Evolutionary conservation across 1,284 basidiomycete species (phyloP), one percentile per base, ranked within the genome.

Genomic region (Apiotrichum brassicae): DNA sequence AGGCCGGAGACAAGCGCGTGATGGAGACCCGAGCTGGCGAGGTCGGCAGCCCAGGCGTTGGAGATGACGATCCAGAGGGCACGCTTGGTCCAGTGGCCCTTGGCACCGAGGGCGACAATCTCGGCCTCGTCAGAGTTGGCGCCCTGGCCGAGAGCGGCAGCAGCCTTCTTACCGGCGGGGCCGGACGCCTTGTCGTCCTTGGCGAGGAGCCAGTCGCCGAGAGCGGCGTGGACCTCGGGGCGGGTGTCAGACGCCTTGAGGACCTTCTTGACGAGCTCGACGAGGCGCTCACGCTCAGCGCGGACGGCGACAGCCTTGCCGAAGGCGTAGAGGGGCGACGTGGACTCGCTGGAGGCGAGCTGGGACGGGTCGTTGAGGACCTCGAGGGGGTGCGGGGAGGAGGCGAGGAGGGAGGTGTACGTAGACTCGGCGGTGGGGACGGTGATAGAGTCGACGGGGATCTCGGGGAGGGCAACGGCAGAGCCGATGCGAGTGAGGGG

Each of bases 1-100:
- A 91, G 80, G 16, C 85, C 83, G 6, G 90, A 94, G 20, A 92
- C 83, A 50, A 97, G 87, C 59, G 86, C 85, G 64, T 97, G 94
- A 73, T 98, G 94, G 39, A 97, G 78, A 57, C 93, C 94, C 3
- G 91, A 93, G n/a, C 91, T 84, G 38, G 93, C 94, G 42, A 97
- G 82, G 72, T 97, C 94, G 68, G 94, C 91, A 0, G 93, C 87
- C 94, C 94, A 98, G 0, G 90, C 86, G 69, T 98, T 94, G 42
- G 90, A 95, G 22, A 94, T 92, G 60, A 97, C 85, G 70, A 98
- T 97, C 93, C 93, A 98, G 50, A 89, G 79, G 1, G 87, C 88
- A 38, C 77, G 76, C 14, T 82, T 76, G 39, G 79, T 74, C 61
- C 93, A 81, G 60, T 84, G 80, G 28, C 79, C 71, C 26, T 79